Evolutionary conservation across 805 yeast species (phyloP).

Genomic region (Candida wancherniae): DNA sequence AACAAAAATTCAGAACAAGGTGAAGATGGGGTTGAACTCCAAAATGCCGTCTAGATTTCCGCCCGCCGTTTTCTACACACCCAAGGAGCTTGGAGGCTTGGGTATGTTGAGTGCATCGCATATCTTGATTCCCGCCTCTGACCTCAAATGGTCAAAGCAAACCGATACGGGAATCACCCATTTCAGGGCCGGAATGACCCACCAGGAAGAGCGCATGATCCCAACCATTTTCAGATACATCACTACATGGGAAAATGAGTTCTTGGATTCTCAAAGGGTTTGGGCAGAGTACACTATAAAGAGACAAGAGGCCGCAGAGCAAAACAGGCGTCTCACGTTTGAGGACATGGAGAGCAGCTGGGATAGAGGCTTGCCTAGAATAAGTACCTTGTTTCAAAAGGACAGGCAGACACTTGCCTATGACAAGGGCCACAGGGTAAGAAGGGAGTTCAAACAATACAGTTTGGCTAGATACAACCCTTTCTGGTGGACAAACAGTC

Average conservation of each 20-base stretch:
- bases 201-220: conserved; percentile 71
- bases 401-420: conserved; percentile 92
- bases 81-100: conserved; percentile 93
- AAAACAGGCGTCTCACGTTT: conserved; percentile 78
- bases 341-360: conserved; percentile 93
- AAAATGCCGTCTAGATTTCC: conserved; percentile 99
- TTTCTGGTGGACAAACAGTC: conserved; percentile 93
- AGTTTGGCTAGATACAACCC: conserved; percentile 73
- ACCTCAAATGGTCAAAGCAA: conserved; percentile 84
- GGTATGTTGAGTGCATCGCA: conserved; percentile 98
- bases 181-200: conserved; percentile 89
- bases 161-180: conserved; percentile 93
- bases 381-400: conserved; percentile 89
- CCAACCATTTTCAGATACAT: conserved; percentile 93
- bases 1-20: conserved; percentile 88
- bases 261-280: conserved; percentile 87
- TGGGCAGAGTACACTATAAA: conserved; percentile 97
- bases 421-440: conserved; percentile 86
- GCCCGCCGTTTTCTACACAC: conserved; percentile 97
- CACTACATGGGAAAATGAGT: conserved; percentile 96
- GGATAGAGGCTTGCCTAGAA: conserved; percentile 97
- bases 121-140: conserved; percentile 89
- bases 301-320: conserved; percentile 79
- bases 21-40: conserved; percentile 90
- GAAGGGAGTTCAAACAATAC: conserved; percentile 73